Conservation (phyloP, 257 asterid species). For the Forsythia viridissima region DNA sequence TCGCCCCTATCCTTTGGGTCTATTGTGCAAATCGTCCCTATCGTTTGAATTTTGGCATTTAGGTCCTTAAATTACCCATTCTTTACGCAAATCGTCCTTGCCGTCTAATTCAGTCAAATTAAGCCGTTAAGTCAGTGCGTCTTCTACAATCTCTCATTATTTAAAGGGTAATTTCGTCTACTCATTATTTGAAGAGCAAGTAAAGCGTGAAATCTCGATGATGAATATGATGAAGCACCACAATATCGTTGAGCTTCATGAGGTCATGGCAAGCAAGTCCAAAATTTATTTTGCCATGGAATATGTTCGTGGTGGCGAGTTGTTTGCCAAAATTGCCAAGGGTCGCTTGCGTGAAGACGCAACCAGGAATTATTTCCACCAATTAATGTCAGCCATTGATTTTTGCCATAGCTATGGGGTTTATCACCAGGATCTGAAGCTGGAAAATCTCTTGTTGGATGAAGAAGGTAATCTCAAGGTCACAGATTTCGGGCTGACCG, state of each 20-base stretch:
- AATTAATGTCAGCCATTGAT: slow-evolving; percentile 52
- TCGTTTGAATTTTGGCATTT: no score
- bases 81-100: no score
- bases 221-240: slow-evolving; percentile 65
- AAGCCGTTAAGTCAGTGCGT: no score
- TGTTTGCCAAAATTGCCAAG: slow-evolving; percentile 42
- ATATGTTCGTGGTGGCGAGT: slow-evolving; percentile 52
- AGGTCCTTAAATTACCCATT: no score
- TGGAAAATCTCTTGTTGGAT: slow-evolving; percentile 47
- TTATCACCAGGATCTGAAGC: slow-evolving; percentile 53
- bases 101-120: no score
- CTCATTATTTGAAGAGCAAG: slow-evolving; percentile 33
- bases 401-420: slow-evolving; percentile 62
- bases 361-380: slow-evolving; percentile 55
- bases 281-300: slow-evolving; percentile 62
- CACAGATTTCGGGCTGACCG: slow-evolving; percentile 55
- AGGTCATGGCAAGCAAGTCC: slow-evolving; percentile 60
- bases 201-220: slow-evolving; percentile 53
- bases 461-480: slow-evolving; percentile 54
- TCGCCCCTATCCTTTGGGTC: no score
- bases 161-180: no score
- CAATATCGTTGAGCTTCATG: slow-evolving; percentile 54
- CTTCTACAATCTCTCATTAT: no score
- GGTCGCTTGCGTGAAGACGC: slow-evolving; percentile 53
- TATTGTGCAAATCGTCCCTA: no score